Conservation (phyloP, 805 yeast species). For the Metschnikowia vanudenii region DNA sequence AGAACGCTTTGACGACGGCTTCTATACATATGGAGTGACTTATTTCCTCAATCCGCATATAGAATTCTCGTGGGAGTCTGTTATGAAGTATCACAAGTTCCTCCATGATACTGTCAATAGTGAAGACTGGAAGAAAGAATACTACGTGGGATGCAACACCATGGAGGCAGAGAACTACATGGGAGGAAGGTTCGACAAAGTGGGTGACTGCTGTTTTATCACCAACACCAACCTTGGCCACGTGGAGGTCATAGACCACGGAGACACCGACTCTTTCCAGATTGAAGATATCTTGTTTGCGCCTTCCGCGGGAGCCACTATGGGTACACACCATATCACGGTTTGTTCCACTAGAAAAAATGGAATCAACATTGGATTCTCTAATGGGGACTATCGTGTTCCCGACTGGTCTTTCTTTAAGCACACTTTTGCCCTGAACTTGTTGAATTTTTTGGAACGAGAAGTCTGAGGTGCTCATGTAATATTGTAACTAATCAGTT, state of each 20-base stretch:
- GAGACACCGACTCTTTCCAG: constrained; percentile 2
- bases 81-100: constrained; percentile 8
- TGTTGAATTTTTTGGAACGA: constrained; percentile 1
- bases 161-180: constrained; percentile 10
- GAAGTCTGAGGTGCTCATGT: too few relatives aligned
- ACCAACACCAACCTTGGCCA: constrained; percentile 11
- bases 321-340: constrained; percentile 13
- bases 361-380: constrained; percentile 9
- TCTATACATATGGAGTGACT: constrained; percentile 7
- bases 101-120: constrained; percentile 9
- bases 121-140: constrained; percentile 10
- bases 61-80: constrained; percentile 9
- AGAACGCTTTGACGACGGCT: constrained; percentile 11
- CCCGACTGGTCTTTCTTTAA: constrained; percentile 10
- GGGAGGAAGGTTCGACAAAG: constrained; percentile 3
- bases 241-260: constrained; percentile 5
- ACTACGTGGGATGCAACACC: constrained; percentile 9
- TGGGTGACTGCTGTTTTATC: constrained; percentile 9
- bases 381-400: constrained; percentile 7
- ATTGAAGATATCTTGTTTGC: constrained; percentile 9
- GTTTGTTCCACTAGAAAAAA: constrained; percentile 9
- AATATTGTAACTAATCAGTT: too few relatives aligned
- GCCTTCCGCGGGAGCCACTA: constrained; percentile 10
- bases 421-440: background rate
- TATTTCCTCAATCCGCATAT: constrained; percentile 8